Base-by-base conservation (phyloP, 768 basidiomycete species). In the Grammothele lineata region DNA sequence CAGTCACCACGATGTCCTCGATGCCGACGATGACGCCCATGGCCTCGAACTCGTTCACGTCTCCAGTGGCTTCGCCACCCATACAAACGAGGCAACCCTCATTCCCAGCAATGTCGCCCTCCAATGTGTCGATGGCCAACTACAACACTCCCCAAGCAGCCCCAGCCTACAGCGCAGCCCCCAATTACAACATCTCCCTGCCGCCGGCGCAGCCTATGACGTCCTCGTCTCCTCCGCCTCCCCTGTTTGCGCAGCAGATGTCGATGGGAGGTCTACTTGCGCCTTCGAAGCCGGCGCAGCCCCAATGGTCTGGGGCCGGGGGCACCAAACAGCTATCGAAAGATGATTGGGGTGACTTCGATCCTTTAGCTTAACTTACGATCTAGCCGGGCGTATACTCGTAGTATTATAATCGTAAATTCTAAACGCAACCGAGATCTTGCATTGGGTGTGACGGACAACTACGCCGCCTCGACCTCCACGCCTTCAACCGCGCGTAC, bases 311-410 rank as follows among this genome's bases (percentile, higher is more conserved):
- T 33, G 63, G 53, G 58, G 52, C 60, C 17, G 24, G 54, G 10
- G 37, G 40, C 8, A 55, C 70, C 5, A 80, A 80, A 53, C 74
- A 71, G 38, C 55, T 74, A 12, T 74, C 80, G 25, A 85, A 83
- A 56, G 75, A 81, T 53, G 81, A 82, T 49, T 89, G 85, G 85
- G 80, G 79, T 19, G 89, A 87, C 61, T 92, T 92, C 60, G 89
- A 92, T 69, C 89, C 89, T 11, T 67, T 88, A 37, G 73, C 77
- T 41, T 85, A 65, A 53, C 24, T 33, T 41, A 44, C 45, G 7
- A 30, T 42, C 24, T 30, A 18, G 40, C 27, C 19, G 11, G 21
- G 5, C 33, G 18, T 17, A 36, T 32, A 9, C 30, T 32, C 15
- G 9, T 9, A 17, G 35, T 19, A 36, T 36, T 36, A 36, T 36